Percentiles rank a stretch among this genome's conserved stretches.
phyloP scores from a whole-genome alignment of 257 asterid species.

The Cordia subcordata region DNA sequence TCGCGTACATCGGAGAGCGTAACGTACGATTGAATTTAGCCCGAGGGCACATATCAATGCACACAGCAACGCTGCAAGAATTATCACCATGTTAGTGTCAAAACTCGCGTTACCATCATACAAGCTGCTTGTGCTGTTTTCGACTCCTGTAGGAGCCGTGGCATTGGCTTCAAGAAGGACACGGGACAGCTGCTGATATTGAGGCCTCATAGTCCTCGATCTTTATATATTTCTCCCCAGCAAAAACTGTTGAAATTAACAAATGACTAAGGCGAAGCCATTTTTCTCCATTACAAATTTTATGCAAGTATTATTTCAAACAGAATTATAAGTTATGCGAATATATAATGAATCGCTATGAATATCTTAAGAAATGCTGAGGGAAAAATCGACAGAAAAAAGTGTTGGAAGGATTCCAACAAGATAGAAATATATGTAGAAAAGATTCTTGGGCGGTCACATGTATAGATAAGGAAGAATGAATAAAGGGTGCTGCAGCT shows the following conservation, averaged over 20 bases:
- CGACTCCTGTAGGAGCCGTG: background rate
- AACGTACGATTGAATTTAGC: constrained; percentile 50
- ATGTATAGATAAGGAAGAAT: constrained; percentile 10
- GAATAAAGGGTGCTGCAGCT: constrained; percentile 10
- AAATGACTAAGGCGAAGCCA: background rate
- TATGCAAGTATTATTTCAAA: too few species aligned
- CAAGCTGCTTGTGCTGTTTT: constrained; percentile 14
- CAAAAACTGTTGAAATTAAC: background rate
- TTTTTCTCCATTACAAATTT: too few species aligned
- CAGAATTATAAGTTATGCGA: too few species aligned
- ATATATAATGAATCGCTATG: background rate
- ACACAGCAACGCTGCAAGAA: constrained; percentile 54
- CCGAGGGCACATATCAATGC: constrained; percentile 63
- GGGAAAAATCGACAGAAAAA: background rate
- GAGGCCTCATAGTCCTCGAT: constrained; percentile 1
- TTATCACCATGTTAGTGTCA: constrained; percentile 64
- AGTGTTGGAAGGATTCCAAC: constrained; percentile 28
- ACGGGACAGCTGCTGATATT: constrained; percentile 7
- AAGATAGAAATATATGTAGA: constrained; percentile 6
- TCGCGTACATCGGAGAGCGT: constrained; percentile 36
- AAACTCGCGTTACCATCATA: constrained; percentile 27
- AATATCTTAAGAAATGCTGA: background rate
- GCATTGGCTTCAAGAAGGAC: constrained; percentile 6
- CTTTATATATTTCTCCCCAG: background rate
- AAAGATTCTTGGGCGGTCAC: constrained; percentile 11